Percentiles rank a stretch among this genome's conserved stretches.
Conservation (phyloP, 805 yeast species). For the Nakazawaea ambrosiae region DNA sequence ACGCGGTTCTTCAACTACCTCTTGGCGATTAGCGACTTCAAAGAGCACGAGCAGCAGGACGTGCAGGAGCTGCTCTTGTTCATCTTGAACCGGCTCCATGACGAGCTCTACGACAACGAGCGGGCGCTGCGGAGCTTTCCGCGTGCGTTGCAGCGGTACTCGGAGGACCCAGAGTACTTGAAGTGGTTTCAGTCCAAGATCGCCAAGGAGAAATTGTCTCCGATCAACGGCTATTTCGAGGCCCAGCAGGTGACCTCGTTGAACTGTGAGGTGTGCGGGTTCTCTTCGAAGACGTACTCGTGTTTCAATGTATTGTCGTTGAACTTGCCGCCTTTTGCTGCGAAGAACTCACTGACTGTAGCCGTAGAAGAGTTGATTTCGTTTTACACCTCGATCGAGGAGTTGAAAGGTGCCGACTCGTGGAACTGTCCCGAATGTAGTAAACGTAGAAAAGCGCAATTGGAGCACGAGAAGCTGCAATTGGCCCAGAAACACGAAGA, state of each 20-base stretch:
- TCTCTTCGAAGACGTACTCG: constrained; percentile 50
- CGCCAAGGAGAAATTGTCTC: constrained; percentile 55
- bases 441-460: constrained; percentile 18
- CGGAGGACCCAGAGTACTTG: constrained; percentile 39
- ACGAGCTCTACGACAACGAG: constrained; percentile 40
- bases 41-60: constrained; percentile 58
- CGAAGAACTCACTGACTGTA: constrained; percentile 26
- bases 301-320: constrained; percentile 57
- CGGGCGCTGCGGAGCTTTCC: constrained; percentile 12
- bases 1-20: constrained; percentile 20
- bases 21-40: constrained; percentile 1
- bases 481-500: constrained; percentile 11
- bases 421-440: constrained; percentile 79
- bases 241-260: constrained; percentile 66
- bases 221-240: constrained; percentile 59
- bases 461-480: constrained; percentile 14
- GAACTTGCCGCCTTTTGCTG: constrained; percentile 42
- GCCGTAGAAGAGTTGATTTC: constrained; percentile 57
- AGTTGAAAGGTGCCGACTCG: constrained; percentile 64
- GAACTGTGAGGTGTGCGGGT: constrained; percentile 59
- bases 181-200: constrained; percentile 53
- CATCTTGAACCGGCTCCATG: constrained; percentile 59
- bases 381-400: constrained; percentile 57
- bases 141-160: constrained; percentile 12
- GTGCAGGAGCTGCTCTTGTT: constrained; percentile 71